Base-by-base conservation (phyloP, 345 rosid species). In the Diplotaxis tenuifolia region DNA sequence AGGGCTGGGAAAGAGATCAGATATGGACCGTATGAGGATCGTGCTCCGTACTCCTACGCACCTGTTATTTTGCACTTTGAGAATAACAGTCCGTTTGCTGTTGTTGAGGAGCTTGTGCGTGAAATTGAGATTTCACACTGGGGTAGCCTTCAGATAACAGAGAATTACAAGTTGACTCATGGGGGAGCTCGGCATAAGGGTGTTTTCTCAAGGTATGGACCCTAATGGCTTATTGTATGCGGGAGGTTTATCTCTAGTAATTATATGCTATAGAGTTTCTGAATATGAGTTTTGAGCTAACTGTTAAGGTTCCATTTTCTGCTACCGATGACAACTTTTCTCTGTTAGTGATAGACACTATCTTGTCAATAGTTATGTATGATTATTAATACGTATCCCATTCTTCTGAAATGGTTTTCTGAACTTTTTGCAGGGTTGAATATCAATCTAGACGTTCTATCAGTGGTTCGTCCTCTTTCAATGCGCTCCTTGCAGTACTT, bases 131-230 rank as follows among this genome's bases (percentile, higher is more conserved):
- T 96, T 78, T 96, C 99, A 70, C 99, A 96, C 76, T 96, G 99
- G 99, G 99, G 99, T 34, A 96, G 80, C 76, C 60, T 96, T 79
- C 98, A 92, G 83, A 75, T 96, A 27, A 96, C 98, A 32, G 98
- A 96, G 79, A 87, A 84, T 31, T 92, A 90, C 82, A 86, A 61
- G 72, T 83, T 96, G 90, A 86, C 81, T 76, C 98, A 92, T 62
- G 96, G 88, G 4, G 99, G 99, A 77, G 99, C 99, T 22, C 89
- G 86, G 9, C 99, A 90, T 79, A 96, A 89, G 81, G 99, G 98
- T 65, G 85, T 90, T 42, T 96, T 96, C 79, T 92, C 99, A 19
- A 89, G 99, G 99, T 91, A 83, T 21, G 68, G 31, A n/a, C 18
- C 12, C 1, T 42, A 40, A 40, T 12, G 16, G 45, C 15, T 1